Percentiles rank a stretch among this genome's conserved stretches.
Evolutionary conservation across 2,329 filamentous ascomycete species (phyloP).

Genomic region (Fusarium caatingaense): DNA sequence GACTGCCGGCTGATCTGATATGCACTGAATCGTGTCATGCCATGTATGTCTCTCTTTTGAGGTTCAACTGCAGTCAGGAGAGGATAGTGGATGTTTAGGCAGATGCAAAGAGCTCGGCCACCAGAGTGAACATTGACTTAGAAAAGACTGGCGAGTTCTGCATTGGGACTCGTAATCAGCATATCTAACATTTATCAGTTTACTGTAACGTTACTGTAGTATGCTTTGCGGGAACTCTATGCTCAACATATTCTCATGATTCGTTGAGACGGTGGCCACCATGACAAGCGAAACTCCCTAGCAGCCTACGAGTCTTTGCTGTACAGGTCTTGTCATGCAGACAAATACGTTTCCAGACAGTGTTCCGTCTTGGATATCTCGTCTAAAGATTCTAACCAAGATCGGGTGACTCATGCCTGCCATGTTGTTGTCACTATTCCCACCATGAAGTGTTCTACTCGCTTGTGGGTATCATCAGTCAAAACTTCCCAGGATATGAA

Average conservation of each 20-base stretch:
- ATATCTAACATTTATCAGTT: background rate
- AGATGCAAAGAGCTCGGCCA: background rate
- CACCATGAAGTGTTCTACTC: background rate
- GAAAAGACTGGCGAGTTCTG: background rate
- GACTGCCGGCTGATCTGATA: background rate
- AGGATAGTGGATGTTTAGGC: background rate
- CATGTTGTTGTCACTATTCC: background rate
- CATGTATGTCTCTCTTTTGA: background rate
- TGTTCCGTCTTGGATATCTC: background rate
- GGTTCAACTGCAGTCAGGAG: background rate
- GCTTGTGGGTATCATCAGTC: constrained; percentile 17
- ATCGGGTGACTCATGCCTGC: background rate
- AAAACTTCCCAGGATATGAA: background rate
- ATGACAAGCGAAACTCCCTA: background rate
- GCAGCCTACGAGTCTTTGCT: background rate
- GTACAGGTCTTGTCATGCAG: background rate
- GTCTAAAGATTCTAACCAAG: background rate
- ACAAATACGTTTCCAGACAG: background rate
- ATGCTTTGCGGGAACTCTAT: background rate
- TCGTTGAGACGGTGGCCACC: background rate
- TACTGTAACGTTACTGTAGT: background rate
- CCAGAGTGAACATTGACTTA: background rate
- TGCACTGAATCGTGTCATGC: background rate
- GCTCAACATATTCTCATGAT: background rate
- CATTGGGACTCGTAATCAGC: background rate